phyloP scores from a whole-genome alignment of 768 basidiomycete genomes.

The Termitomyces eurrhizus region DNA sequence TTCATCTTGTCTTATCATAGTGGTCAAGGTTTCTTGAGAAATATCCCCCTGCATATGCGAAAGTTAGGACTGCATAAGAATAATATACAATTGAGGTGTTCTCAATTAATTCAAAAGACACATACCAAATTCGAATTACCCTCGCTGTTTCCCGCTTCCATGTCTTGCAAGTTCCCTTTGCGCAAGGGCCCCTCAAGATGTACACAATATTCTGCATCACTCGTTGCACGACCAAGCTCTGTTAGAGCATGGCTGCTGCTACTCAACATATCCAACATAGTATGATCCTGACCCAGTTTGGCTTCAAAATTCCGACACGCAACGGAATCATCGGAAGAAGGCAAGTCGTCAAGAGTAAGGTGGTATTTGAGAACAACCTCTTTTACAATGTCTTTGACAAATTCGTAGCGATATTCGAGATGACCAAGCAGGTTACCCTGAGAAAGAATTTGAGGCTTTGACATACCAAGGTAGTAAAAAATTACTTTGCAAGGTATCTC shows the following conservation, averaged over 20 bases:
- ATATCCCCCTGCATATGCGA: conserved; percentile 51
- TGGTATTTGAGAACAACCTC: conserved; percentile 47
- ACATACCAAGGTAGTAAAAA: not conserved
- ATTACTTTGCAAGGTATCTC: conserved; percentile 58
- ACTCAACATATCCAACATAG: conserved; percentile 20
- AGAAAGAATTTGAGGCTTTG: not conserved
- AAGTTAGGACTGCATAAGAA: not conserved
- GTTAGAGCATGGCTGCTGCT: not conserved
- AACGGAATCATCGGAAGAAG: conserved; percentile 45
- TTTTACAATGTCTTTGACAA: conserved; percentile 39
- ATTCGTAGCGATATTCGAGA: conserved; percentile 45
- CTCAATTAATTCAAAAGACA: not conserved
- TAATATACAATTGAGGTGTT: not conserved
- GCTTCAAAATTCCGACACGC: conserved; percentile 43
- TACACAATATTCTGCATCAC: not conserved
- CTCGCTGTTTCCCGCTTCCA: not conserved
- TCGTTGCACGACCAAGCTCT: not conserved
- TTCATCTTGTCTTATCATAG: conserved; percentile 76
- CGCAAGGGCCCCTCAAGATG: not conserved
- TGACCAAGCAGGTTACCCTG: conserved; percentile 66
- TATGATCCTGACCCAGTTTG: conserved; percentile 53
- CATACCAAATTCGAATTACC: conserved; percentile 13
- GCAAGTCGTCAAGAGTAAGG: conserved; percentile 52
- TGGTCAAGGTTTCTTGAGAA: conserved; percentile 66
- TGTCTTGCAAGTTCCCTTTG: not conserved